Conservation (phyloP, 305 asterid genomes). For the Fraxinus baroniana region DNA sequence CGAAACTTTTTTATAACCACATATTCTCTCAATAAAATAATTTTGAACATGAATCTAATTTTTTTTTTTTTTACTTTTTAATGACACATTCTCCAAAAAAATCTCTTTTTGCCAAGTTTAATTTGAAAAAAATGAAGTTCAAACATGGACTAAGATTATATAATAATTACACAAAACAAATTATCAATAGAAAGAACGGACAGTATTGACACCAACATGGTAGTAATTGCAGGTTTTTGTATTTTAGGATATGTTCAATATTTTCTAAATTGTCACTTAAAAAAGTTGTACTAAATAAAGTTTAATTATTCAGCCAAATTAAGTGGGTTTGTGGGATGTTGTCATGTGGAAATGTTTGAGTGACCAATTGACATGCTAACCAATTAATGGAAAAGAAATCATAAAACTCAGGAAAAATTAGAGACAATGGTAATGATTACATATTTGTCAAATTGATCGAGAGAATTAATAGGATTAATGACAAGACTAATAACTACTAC, state of each 20-base stretch:
- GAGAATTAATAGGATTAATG: background rate
- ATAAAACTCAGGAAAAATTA: background rate
- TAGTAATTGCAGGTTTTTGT: background rate
- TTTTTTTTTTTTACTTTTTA: too few relatives aligned
- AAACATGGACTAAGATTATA: background rate
- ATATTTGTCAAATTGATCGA: background rate
- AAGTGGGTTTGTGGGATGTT: background rate
- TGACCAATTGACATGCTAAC: background rate
- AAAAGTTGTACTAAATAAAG: background rate
- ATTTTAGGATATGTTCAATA: background rate
- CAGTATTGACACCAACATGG: background rate
- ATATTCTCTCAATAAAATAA: background rate
- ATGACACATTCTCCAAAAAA: background rate
- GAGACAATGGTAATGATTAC: constrained; percentile 2
- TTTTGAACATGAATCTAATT: background rate
- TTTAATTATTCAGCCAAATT: background rate
- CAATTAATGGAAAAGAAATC: constrained; percentile 1
- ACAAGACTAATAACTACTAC: constrained; percentile 1
- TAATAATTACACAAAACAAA: too few relatives aligned
- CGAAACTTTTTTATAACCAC: background rate
- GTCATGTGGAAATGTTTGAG: background rate
- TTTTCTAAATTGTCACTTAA: background rate
- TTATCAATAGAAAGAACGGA: background rate
- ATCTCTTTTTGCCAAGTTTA: background rate
- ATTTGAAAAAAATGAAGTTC: background rate